phyloP scores from a whole-genome alignment of 768 basidiomycete species.

The Phylloporus rhodoxanthus region DNA sequence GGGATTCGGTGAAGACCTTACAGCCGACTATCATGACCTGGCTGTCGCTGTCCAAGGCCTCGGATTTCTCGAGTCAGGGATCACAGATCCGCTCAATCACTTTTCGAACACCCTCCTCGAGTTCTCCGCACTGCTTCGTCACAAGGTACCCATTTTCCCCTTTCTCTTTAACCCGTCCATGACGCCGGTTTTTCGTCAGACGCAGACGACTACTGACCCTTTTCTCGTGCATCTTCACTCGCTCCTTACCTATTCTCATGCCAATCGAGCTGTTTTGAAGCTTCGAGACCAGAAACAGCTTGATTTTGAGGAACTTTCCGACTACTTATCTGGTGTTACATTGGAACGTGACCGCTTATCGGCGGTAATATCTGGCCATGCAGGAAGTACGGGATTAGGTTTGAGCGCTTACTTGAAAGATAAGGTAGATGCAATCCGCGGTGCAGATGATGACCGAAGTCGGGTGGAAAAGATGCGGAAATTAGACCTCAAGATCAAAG shows the following conservation, averaged over 20 bases:
- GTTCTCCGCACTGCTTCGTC: constrained; percentile 84
- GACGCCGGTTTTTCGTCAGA: constrained; percentile 39
- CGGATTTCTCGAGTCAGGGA: constrained; percentile 96
- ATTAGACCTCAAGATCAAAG: constrained; percentile 90
- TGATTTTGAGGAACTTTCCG: constrained; percentile 95
- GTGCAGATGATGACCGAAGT: constrained; percentile 88
- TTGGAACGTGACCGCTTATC: constrained; percentile 89
- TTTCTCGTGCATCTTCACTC: constrained; percentile 88
- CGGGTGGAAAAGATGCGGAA: constrained; percentile 92
- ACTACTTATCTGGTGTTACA: constrained; percentile 90
- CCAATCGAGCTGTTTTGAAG: constrained; percentile 90
- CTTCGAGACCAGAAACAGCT: constrained; percentile 97
- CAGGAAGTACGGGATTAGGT: constrained; percentile 77
- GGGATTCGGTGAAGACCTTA: constrained; percentile 88
- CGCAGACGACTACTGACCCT: constrained; percentile 86
- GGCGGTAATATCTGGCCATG: constrained; percentile 84
- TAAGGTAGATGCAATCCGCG: constrained; percentile 84
- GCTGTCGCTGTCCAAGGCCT: constrained; percentile 95
- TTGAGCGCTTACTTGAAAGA: constrained; percentile 88
- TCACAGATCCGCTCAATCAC: constrained; percentile 94
- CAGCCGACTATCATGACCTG: constrained; percentile 94
- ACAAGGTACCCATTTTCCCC: constrained; percentile 50
- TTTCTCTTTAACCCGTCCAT: not conserved
- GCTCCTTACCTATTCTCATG: constrained; percentile 86
- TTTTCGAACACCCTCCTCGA: constrained; percentile 95